Percentiles rank a stretch among this genome's conserved stretches.
Evolutionary conservation across 2,329 filamentous ascomycete genomes (phyloP).

Genomic region (Orbilia quercus): DNA sequence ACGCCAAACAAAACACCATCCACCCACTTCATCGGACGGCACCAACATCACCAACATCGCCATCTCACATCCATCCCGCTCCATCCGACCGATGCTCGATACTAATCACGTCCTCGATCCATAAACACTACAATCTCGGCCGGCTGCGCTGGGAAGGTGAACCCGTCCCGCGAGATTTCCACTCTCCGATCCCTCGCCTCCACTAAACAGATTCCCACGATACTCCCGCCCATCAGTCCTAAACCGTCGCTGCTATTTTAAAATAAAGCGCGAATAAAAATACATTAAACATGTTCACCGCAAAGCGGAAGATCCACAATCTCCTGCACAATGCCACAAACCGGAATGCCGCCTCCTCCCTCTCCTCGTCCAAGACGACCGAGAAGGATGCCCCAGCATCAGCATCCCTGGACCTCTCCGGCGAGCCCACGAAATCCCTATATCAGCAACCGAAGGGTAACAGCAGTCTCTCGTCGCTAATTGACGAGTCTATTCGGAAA

Average conservation of each 20-base stretch:
- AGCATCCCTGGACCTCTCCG: constrained; percentile 21
- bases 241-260: constrained; percentile 16
- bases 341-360: constrained; percentile 22
- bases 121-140: background rate
- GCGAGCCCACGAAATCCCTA: constrained; percentile 36
- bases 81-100: background rate
- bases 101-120: background rate
- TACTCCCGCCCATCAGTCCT: constrained; percentile 19
- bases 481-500: constrained; percentile 54
- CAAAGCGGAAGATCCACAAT: constrained; percentile 56
- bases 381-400: constrained; percentile 22
- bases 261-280: background rate
- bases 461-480: constrained; percentile 41
- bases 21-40: background rate
- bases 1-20: constrained; percentile 37
- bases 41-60: constrained; percentile 11
- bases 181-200: constrained; percentile 2
- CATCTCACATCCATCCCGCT: constrained; percentile 2
- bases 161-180: constrained; percentile 16
- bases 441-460: constrained; percentile 43
- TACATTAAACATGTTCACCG: constrained; percentile 36
- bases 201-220: constrained; percentile 8
- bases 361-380: constrained; percentile 12
- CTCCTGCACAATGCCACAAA: constrained; percentile 56
- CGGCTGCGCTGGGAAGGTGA: constrained; percentile 13